Evolutionary conservation across 1,284 basidiomycete species (phyloP), one percentile per base, ranked within the genome.

Genomic region (Microbotryum violaceum): DNA sequence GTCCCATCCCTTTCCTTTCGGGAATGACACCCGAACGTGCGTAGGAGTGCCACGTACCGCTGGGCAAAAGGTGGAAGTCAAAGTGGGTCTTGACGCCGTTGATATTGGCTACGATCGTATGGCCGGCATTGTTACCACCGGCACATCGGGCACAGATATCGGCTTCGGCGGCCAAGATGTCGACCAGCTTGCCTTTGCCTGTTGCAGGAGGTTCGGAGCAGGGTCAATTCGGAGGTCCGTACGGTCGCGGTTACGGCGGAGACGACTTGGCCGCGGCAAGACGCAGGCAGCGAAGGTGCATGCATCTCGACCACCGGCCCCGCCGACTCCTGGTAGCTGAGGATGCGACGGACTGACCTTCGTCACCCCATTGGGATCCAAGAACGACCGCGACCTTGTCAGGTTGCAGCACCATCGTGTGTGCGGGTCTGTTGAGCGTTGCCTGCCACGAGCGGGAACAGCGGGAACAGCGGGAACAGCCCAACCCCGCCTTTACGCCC

Each of bases 41-140:
- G 49, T 6, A 52, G 23, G 47, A 47, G 6, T n/a, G 20, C n/a
- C 7, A 79, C 85, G 68, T 67, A 92, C 92, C 94, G 71, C 88
- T 89, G 2, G 96, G 96, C 33, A 98, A 80, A 20, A 97, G 79
- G 80, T 98, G 94, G 77, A 98, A 98, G 60, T 92, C 92, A 76
- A 89, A 97, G 27, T 86, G 93, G 70, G 83, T 91, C 75, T 84
- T 83, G 66, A 79, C 85, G 76, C 84, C 74, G 52, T 88, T 86
- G 46, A 87, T 90, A n/a, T 50, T 65, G n/a, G 66, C 68, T 67
- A 98, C 88, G 75, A 98, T 97, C 42, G 96, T 98, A 78, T 98
- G 94, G 7, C 94, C 96, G 49, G 94, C 94, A 75, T 98, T 98
- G 80, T 97, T 97, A 21, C 94, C 96, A 31, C 94, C 94, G 7